Base-by-base conservation (phyloP, 352 stramenopile genomes). In the Pythium sukuiense region DNA sequence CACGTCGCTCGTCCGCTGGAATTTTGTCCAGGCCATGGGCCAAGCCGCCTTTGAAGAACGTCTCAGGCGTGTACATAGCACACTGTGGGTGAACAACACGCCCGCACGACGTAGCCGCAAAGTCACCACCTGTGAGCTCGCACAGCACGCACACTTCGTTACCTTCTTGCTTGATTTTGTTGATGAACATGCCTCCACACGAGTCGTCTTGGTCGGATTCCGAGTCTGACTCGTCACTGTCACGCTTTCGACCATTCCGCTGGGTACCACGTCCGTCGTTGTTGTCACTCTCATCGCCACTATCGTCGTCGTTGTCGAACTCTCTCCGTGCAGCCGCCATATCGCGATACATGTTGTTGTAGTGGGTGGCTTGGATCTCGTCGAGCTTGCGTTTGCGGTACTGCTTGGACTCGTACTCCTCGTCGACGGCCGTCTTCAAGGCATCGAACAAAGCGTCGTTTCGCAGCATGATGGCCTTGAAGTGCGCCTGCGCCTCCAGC, bases 31-130 rank as follows among this genome's bases (percentile, higher is more conserved):
- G 68, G 29, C 83, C 83, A 56, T 90, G 80, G 9, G 77, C 85
- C 12, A 92, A 70, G 11, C 80, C 77, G 48, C 89, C 69, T 62
- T 88, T 83, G 60, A 94, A 92, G 45, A 83, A 94, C 11, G 86
- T 94, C 71, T 94, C 86, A 9, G 86, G 86, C 2, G 86, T 94
- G 69, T 90, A 94, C 81, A 94, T 87, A 6, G 84, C 80, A 46
- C 86, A 94, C 61, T 92, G 85, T 27, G 83, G 83, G 46, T 94
- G 86, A 4, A 90, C 86, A 6, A 92, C 76, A 7, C 56, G 70
- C 8, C 73, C 79, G 18, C 69, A 81, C n/a, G 86, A 73, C 18
- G 83, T 91, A n/a, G 77, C 76, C 11, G 82, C 80, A 67, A 94
- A 87, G 71, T 94, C 86, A 9, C 86, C 86, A 32, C 86, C 86